Percentiles rank a stretch among this genome's conserved stretches.
Conservation (phyloP, 140 eudicot species). For the Anethum foeniculum region DNA sequence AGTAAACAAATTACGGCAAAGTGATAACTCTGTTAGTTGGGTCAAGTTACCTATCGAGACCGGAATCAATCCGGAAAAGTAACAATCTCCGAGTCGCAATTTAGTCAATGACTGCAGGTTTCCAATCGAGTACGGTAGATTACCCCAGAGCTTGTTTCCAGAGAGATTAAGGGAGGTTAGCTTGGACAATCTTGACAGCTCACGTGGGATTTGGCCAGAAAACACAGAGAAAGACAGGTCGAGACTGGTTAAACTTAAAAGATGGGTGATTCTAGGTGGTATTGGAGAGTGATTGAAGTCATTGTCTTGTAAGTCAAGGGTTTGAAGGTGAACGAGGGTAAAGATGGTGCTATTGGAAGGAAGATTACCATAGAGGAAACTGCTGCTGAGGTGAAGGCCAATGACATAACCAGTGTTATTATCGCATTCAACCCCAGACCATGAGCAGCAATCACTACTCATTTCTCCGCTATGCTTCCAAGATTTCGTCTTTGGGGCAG, state of each 20-base stretch:
- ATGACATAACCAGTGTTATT: neutral
- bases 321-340: slow-evolving; percentile 8
- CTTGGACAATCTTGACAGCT: slow-evolving; percentile 3
- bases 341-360: slow-evolving; percentile 16
- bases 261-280: slow-evolving; percentile 13
- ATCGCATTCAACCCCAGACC: slow-evolving; percentile 9
- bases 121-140: slow-evolving; percentile 10
- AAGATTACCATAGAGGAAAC: slow-evolving; percentile 18
- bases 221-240: slow-evolving; percentile 13
- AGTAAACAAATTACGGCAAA: neutral
- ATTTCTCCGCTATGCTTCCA: neutral
- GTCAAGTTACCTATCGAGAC: slow-evolving; percentile 21
- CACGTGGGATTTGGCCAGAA: slow-evolving; percentile 15
- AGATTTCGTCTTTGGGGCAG: slow-evolving; percentile 1
- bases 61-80: slow-evolving; percentile 21
- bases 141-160: neutral
- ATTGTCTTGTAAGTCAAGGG: slow-evolving; percentile 15
- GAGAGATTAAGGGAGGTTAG: slow-evolving; percentile 18
- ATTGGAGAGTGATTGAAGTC: slow-evolving; percentile 10
- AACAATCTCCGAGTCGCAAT: neutral
- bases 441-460: slow-evolving; percentile 5
- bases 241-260: slow-evolving; percentile 10
- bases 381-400: slow-evolving; percentile 7
- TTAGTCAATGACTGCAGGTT: slow-evolving; percentile 5
- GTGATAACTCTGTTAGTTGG: slow-evolving; percentile 10